A percentile compares a stretch with the other conserved stretches of the same genome.
Conservation (phyloP, 2,329 filamentous ascomycete species). For the Aspergillus ochraceus region DNA sequence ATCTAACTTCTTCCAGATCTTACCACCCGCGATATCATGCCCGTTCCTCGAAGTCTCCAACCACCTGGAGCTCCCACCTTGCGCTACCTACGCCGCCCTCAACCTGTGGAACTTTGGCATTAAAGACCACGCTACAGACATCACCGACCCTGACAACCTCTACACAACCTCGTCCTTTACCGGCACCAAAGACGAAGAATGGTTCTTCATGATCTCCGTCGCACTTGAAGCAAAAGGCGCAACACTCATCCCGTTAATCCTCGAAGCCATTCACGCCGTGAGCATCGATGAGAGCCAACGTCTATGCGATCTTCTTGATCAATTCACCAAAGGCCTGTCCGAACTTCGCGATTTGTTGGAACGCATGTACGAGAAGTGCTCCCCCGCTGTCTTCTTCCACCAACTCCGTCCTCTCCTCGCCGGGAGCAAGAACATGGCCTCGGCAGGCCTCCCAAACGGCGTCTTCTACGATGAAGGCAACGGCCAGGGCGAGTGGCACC, state of each 20-base stretch:
- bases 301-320: slow-evolving; percentile 41
- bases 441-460: slow-evolving; percentile 51
- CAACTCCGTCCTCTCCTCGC: slow-evolving; percentile 53
- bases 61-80: slow-evolving; percentile 40
- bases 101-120: slow-evolving; percentile 42
- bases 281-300: slow-evolving; percentile 35
- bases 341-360: slow-evolving; percentile 46
- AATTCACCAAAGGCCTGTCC: slow-evolving; percentile 43
- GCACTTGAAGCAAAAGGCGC: slow-evolving; percentile 55
- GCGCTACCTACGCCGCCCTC: slow-evolving; percentile 45
- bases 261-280: slow-evolving; percentile 49
- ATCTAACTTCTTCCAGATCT: slow-evolving; percentile 21
- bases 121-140: slow-evolving; percentile 23
- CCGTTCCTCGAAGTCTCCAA: slow-evolving; percentile 39
- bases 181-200: slow-evolving; percentile 42
- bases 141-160: slow-evolving; percentile 40
- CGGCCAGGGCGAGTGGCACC: slow-evolving; percentile 50
- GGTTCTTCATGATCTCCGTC: slow-evolving; percentile 55
- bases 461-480: slow-evolving; percentile 55
- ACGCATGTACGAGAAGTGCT: slow-evolving; percentile 53
- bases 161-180: slow-evolving; percentile 38
- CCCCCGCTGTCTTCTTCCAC: slow-evolving; percentile 53
- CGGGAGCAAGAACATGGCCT: slow-evolving; percentile 55
- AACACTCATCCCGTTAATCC: slow-evolving; percentile 21
- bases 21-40: slow-evolving; percentile 37